These are phyloP conservation scores for Kwoniella botswanensis DNA, from an alignment of 768 basidiomycete species.

Conservation along the genomic window DNA sequence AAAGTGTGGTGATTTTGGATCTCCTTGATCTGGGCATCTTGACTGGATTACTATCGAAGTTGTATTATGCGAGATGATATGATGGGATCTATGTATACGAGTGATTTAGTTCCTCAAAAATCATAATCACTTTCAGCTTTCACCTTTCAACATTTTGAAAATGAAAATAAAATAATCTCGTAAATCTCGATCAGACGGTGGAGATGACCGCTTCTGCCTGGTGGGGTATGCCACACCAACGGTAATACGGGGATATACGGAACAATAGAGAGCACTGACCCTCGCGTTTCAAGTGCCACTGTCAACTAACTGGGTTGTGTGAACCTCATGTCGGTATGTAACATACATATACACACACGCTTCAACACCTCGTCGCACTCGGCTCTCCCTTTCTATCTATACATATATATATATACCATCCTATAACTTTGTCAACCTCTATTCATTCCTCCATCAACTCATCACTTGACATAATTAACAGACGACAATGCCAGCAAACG, in stretches of 20 bases:
- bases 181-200: conserved; percentile 1
- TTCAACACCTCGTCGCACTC: conserved; percentile 1
- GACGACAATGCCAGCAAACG: conserved; percentile 5
- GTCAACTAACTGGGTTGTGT: neutral
- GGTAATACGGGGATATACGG: neutral
- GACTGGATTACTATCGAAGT: conserved; percentile 10
- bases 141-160: neutral
- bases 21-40: conserved; percentile 88
- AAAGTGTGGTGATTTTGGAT: conserved; percentile 86
- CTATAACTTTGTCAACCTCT: neutral
- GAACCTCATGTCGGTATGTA: neutral
- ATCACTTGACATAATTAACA: neutral
- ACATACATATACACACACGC: neutral
- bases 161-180: conserved; percentile 17
- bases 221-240: neutral
- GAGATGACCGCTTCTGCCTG: conserved; percentile 11
- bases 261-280: conserved; percentile 3
- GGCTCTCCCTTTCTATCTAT: neutral
- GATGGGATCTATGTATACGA: neutral
- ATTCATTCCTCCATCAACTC: neutral
- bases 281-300: conserved; percentile 4
- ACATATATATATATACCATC: neutral
- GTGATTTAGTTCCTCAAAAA: neutral
- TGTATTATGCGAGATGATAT: neutral
- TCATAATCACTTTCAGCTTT: neutral